phyloP scores from a whole-genome alignment of 2,329 filamentous ascomycete genomes.

The Arthrocladium fulminans region DNA sequence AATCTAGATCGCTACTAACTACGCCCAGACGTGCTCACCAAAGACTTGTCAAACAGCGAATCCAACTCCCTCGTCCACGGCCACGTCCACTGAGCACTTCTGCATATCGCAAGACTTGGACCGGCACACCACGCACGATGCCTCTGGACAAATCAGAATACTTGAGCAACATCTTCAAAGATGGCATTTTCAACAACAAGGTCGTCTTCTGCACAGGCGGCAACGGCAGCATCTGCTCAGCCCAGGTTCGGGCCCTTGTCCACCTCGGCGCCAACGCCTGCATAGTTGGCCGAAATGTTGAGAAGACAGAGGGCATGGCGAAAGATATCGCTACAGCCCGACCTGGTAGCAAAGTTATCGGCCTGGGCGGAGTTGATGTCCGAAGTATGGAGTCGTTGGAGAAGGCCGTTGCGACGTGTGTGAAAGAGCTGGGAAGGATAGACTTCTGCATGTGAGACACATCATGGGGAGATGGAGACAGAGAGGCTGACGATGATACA shows the following conservation, averaged over 20 bases:
- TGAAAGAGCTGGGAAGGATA: slow-evolving; percentile 72
- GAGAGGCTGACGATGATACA: slow-evolving; percentile 30
- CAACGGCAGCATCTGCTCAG: slow-evolving; percentile 86
- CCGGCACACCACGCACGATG: slow-evolving; percentile 41
- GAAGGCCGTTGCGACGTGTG: slow-evolving; percentile 68
- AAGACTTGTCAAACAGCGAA: background rate
- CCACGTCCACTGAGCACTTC: slow-evolving; percentile 1
- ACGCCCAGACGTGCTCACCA: background rate
- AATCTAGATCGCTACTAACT: background rate
- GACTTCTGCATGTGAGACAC: slow-evolving; percentile 76
- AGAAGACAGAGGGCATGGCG: slow-evolving; percentile 76
- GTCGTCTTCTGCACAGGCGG: slow-evolving; percentile 94
- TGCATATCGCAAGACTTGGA: slow-evolving; percentile 4
- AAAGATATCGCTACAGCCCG: slow-evolving; percentile 73
- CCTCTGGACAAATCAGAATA: slow-evolving; percentile 63
- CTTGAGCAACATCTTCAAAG: slow-evolving; percentile 73
- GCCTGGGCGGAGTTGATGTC: slow-evolving; percentile 68
- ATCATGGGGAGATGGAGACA: background rate
- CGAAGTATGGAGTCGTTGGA: slow-evolving; percentile 61
- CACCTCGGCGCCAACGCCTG: slow-evolving; percentile 86
- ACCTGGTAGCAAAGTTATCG: slow-evolving; percentile 72
- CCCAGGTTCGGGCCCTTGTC: slow-evolving; percentile 84
- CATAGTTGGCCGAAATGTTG: slow-evolving; percentile 80
- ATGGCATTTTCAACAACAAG: slow-evolving; percentile 78
- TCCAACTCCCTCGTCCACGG: background rate